Conservation (phyloP, 2,329 filamentous ascomycete species). For the Fusarium armeniacum region DNA sequence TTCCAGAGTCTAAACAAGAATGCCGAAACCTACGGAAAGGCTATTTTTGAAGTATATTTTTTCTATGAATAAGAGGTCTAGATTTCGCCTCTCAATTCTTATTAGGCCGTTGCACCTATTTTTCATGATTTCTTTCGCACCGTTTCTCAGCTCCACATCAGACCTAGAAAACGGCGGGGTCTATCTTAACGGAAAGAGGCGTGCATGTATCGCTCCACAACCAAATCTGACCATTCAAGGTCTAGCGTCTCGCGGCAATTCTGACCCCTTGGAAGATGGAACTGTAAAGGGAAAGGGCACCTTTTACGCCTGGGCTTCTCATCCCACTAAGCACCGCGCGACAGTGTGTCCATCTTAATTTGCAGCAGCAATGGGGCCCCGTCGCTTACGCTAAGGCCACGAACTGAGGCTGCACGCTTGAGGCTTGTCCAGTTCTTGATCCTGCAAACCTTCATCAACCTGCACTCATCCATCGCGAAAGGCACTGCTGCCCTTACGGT, state of each 20-base stretch:
- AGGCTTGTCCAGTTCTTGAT: constrained; percentile 29
- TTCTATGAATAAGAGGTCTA: background rate
- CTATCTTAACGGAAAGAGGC: constrained; percentile 25
- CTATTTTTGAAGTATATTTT: background rate
- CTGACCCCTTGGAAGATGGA: constrained; percentile 11
- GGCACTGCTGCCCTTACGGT: constrained; percentile 34
- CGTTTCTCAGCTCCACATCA: constrained; percentile 42
- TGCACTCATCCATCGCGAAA: constrained; percentile 36
- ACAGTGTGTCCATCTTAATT: constrained; percentile 44
- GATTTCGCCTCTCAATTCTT: background rate
- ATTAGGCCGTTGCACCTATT: constrained; percentile 12
- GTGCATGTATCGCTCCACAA: constrained; percentile 37
- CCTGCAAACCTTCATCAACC: constrained; percentile 40
- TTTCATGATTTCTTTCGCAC: constrained; percentile 38
- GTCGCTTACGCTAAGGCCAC: constrained; percentile 30
- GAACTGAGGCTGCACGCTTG: constrained; percentile 25
- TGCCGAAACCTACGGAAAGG: background rate
- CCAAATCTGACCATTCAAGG: constrained; percentile 24
- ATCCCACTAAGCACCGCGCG: constrained; percentile 40
- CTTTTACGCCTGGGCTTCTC: constrained; percentile 6
- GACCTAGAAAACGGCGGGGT: constrained; percentile 28
- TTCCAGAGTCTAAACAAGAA: background rate
- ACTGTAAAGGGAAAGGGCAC: constrained; percentile 11
- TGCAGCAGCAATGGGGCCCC: constrained; percentile 27
- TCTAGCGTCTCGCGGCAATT: constrained; percentile 43